These are phyloP conservation scores for Dothiorella sarmentorum DNA, from an alignment of 2,329 filamentous ascomycete genomes.

Conservation along the genomic window DNA sequence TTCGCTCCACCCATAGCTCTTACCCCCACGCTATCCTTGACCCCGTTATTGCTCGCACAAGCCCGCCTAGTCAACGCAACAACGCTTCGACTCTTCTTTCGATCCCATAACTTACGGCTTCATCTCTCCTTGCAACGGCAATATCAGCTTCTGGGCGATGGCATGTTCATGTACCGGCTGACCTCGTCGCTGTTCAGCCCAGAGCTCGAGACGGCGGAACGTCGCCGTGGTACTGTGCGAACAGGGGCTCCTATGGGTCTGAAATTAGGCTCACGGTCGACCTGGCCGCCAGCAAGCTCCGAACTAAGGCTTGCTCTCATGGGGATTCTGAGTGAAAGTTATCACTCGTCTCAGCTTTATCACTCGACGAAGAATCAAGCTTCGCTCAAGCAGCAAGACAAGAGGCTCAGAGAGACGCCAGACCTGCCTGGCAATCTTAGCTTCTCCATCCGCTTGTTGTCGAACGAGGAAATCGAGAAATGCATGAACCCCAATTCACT, in stretches of 20 bases:
- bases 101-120: slow-evolving; percentile 64
- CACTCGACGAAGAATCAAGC: slow-evolving; percentile 23
- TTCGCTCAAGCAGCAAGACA: slow-evolving; percentile 10
- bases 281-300: slow-evolving; percentile 91
- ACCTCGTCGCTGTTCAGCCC: slow-evolving; percentile 82
- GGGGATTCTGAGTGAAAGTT: slow-evolving; percentile 77
- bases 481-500: slow-evolving; percentile 81
- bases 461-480: slow-evolving; percentile 71
- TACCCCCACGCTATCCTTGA: slow-evolving; percentile 68
- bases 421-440: slow-evolving; percentile 44
- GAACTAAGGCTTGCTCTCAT: slow-evolving; percentile 87
- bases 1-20: slow-evolving; percentile 54
- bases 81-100: slow-evolving; percentile 73
- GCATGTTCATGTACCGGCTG: slow-evolving; percentile 75
- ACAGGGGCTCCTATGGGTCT: slow-evolving; percentile 71
- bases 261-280: slow-evolving; percentile 73
- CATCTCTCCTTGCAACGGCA: slow-evolving; percentile 73
- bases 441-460: slow-evolving; percentile 81
- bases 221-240: slow-evolving; percentile 60
- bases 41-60: slow-evolving; percentile 69
- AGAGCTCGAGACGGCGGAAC: slow-evolving; percentile 74
- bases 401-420: slow-evolving; percentile 1
- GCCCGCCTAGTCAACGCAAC: slow-evolving; percentile 73
- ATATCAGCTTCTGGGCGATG: slow-evolving; percentile 82
- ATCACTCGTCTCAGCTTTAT: slow-evolving; percentile 44